phyloP scores from a whole-genome alignment of 805 yeast genomes.

The Wickerhamomyces hampshirensis region DNA sequence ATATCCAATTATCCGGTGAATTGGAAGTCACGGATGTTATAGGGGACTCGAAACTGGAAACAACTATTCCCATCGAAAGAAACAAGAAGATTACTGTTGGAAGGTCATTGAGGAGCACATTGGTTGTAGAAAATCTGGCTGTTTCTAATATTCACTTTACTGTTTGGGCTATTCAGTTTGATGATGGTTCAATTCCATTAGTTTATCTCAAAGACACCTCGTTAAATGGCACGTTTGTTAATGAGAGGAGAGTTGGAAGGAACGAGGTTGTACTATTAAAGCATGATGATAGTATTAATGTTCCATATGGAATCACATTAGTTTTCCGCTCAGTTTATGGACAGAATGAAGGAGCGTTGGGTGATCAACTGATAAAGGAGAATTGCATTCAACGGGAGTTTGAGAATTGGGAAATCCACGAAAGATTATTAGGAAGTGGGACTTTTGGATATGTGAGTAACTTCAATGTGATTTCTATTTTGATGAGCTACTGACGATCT shows the following conservation, averaged over 20 bases:
- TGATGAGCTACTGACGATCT: too few species aligned
- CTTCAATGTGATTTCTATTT: slow-evolving; percentile 2
- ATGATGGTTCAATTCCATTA: slow-evolving; percentile 39
- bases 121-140: slow-evolving; percentile 32
- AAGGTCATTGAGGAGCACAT: slow-evolving; percentile 29
- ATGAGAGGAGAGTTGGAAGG: slow-evolving; percentile 29
- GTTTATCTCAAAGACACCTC: slow-evolving; percentile 48
- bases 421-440: slow-evolving; percentile 46
- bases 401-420: slow-evolving; percentile 37
- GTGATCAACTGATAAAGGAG: slow-evolving; percentile 14
- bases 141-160: slow-evolving; percentile 45
- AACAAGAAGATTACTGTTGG: slow-evolving; percentile 40
- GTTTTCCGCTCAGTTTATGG: slow-evolving; percentile 18
- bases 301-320: slow-evolving; percentile 28
- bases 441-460: slow-evolving; percentile 50
- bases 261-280: slow-evolving; percentile 30
- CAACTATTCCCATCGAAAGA: slow-evolving; percentile 22
- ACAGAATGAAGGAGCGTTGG: slow-evolving; percentile 11
- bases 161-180: slow-evolving; percentile 47
- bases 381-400: slow-evolving; percentile 22
- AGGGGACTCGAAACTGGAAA: not conserved
- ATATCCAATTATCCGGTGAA: too few species aligned
- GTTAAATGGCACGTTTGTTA: slow-evolving; percentile 45
- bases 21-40: slow-evolving; percentile 4
- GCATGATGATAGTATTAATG: slow-evolving; percentile 35